Evolutionary conservation across 2,329 filamentous ascomycete species (phyloP).

Genomic region (Waltergamsia citrina): DNA sequence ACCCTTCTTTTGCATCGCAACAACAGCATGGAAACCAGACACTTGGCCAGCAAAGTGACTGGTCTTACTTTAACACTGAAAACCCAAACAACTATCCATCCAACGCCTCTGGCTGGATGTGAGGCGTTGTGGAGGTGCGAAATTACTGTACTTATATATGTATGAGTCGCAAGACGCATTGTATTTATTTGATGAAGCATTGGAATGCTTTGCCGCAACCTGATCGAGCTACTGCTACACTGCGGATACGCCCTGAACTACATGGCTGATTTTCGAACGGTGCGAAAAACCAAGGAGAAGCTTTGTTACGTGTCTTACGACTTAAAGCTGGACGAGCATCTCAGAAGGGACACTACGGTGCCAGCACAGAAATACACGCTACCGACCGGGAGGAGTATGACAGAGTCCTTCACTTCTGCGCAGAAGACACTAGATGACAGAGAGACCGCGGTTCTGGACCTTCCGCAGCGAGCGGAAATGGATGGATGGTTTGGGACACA

Average conservation of each 20-base stretch:
- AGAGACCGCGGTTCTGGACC: too few relatives aligned
- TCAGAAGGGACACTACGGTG: slow-evolving; percentile 95
- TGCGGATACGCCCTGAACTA: slow-evolving; percentile 95
- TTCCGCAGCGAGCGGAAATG: too few relatives aligned
- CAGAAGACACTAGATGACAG: too few relatives aligned
- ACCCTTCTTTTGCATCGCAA: slow-evolving; percentile 4
- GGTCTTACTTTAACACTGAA: slow-evolving; percentile 16
- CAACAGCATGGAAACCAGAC: slow-evolving; percentile 9
- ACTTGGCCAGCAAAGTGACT: slow-evolving; percentile 10
- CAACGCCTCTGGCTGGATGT: not conserved
- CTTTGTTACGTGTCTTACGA: slow-evolving; percentile 99
- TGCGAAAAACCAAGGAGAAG: slow-evolving; percentile 99
- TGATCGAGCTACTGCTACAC: slow-evolving; percentile 88
- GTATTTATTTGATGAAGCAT: too few relatives aligned
- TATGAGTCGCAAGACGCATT: too few relatives aligned
- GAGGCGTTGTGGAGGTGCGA: too few relatives aligned
- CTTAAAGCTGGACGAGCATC: slow-evolving; percentile 86
- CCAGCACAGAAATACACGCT: slow-evolving; percentile 96
- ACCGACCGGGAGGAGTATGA: too few relatives aligned
- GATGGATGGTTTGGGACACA: too few relatives aligned
- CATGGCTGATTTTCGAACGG: slow-evolving; percentile 97
- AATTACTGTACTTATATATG: too few relatives aligned
- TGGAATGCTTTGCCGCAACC: too few relatives aligned
- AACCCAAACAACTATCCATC: not conserved
- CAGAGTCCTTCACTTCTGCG: too few relatives aligned